Evolutionary conservation across 148 eudicot species (phyloP), one percentile per base, ranked within the genome.

Genomic region (Camellia sinensis): DNA sequence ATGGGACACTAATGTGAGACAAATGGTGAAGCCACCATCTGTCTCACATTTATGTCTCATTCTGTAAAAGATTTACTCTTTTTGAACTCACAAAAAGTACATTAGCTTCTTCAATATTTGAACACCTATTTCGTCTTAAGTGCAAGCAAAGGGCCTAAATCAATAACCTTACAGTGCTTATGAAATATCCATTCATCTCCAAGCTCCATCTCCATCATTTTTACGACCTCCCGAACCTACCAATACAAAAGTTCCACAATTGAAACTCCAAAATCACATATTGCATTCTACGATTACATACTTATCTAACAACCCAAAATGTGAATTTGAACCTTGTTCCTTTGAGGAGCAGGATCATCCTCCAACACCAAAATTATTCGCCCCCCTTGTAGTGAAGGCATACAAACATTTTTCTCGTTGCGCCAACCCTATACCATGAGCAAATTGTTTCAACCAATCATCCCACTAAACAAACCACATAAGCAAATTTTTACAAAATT

Each of bases 181-280:
- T 85, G 86, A 73, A 83, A 88, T 67, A 95, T 88, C 97, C 99
- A 95, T 70, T 91, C 99, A 64, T 92, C 99, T 53, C 98, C 97
- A 19, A 95, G 97, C 65, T 95, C 95, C 84, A 87, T 87, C 87
- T 95, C 99, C 98, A 95, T 90, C 89, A 90, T 87, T 73, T 90
- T 88, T 67, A 95, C 88, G 76, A 92, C 93, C 81, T 93, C 97
- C 80, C 87, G 88, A 81, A 92, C 91, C 99, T 95, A 73, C 53
- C 37, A 46, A 69, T 17, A 69, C 70, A 81, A 71, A 43, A 57
- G 1, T 37, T 71, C 53, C 43, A n/a, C 7, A 7, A 56, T 17
- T 29, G 40, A 71, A 71, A n/a, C 78, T 78, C 15, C 41, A 73
- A 45, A 21, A 14, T 1, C 18, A 48, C 7, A 70, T 70, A 71